A percentile compares a stretch with the other conserved stretches of the same genome.
These are phyloP conservation scores for Tremella fuciformis DNA, from an alignment of 768 basidiomycete species.

Conservation along the genomic window DNA sequence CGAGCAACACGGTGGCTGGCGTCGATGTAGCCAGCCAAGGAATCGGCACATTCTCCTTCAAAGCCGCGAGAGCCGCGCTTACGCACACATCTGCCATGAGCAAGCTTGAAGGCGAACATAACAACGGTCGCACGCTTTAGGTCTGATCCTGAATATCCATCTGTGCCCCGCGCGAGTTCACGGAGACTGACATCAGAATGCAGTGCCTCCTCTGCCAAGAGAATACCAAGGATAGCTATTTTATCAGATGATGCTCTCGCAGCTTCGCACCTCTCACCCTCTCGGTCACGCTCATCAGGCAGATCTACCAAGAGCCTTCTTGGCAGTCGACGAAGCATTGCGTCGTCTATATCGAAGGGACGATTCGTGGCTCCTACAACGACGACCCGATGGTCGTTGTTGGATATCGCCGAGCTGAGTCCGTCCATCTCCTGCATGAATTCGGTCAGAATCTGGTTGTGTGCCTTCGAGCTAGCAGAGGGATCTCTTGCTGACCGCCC, in stretches of 20 bases:
- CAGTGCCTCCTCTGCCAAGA: conserved; percentile 75
- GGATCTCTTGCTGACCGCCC: conserved; percentile 71
- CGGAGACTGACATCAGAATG: conserved; percentile 41
- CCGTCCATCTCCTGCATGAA: conserved; percentile 81
- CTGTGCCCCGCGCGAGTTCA: conserved; percentile 40
- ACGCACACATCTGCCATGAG: conserved; percentile 74
- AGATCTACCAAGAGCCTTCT: conserved; percentile 83
- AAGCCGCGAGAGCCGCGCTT: conserved; percentile 82
- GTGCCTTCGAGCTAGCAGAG: conserved; percentile 74
- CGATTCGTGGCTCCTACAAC: conserved; percentile 93
- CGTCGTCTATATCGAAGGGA: conserved; percentile 59
- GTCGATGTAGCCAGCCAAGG: conserved; percentile 62
- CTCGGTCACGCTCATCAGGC: conserved; percentile 77
- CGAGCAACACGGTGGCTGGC: conserved; percentile 12
- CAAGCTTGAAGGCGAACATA: background rate
- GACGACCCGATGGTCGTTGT: conserved; percentile 74
- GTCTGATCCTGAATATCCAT: conserved; percentile 86
- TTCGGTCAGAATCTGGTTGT: conserved; percentile 64
- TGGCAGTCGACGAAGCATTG: conserved; percentile 81
- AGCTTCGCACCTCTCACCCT: conserved; percentile 58
- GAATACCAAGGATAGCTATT: conserved; percentile 79
- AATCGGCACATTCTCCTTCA: conserved; percentile 76
- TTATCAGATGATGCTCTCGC: conserved; percentile 2
- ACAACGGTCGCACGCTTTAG: conserved; percentile 71
- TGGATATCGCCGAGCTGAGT: conserved; percentile 61